Conservation (phyloP, 2,329 filamentous ascomycete genomes). For the Scedosporium aurantiacum region DNA sequence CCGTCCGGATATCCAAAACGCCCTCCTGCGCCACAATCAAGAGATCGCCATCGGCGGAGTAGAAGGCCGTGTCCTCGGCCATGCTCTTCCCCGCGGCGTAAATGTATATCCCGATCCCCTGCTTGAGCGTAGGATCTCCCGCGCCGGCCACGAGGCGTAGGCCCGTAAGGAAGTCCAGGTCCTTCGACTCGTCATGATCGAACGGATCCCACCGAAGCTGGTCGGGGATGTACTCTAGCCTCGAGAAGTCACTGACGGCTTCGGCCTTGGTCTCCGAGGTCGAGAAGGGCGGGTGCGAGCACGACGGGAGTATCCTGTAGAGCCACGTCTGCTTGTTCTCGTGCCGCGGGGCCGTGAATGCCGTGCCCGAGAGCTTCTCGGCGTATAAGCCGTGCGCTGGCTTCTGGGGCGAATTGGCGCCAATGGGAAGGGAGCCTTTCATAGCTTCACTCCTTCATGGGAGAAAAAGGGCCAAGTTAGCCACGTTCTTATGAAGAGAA, state of each 20-base stretch:
- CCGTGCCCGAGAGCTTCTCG: constrained; percentile 64
- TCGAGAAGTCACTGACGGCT: constrained; percentile 17
- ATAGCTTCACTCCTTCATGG: constrained; percentile 59
- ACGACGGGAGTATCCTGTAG: constrained; percentile 57
- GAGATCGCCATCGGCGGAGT: constrained; percentile 69
- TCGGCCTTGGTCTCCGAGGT: constrained; percentile 22
- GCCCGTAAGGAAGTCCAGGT: constrained; percentile 35
- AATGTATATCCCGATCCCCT: constrained; percentile 63
- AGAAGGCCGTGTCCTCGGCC: constrained; percentile 58
- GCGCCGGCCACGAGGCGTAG: constrained; percentile 64
- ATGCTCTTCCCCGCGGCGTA: constrained; percentile 67
- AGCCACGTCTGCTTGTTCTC: constrained; percentile 64
- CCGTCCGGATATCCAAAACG: constrained; percentile 59
- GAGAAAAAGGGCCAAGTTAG: background rate
- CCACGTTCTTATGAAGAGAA: background rate
- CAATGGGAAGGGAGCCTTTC: constrained; percentile 61
- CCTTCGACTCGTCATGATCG: constrained; percentile 48
- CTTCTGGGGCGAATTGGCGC: constrained; percentile 73
- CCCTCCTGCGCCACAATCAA: constrained; percentile 63
- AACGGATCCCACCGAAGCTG: constrained; percentile 73
- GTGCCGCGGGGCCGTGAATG: constrained; percentile 58
- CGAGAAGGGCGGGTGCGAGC: constrained; percentile 46
- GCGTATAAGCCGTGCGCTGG: constrained; percentile 69
- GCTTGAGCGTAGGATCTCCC: constrained; percentile 64
- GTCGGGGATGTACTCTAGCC: constrained; percentile 66